These are phyloP conservation scores for Allium fistulosum DNA, from an alignment of 106 monocot genomes.

Conservation along the genomic window DNA sequence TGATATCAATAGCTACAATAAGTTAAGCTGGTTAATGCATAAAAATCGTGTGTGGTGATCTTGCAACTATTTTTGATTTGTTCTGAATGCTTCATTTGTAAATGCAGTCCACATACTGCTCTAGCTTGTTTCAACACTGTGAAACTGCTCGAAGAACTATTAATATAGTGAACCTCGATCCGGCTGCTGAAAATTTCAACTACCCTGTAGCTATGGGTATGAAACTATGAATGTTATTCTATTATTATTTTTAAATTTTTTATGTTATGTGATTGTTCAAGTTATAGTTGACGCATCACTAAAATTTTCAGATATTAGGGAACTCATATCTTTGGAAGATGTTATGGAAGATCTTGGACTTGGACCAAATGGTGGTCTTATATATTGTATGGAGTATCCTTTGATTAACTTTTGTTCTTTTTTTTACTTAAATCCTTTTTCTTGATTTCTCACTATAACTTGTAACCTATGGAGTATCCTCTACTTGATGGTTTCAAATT, in stretches of 20 bases:
- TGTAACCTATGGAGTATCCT: no score
- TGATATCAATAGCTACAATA: no score
- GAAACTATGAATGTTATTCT: neutral
- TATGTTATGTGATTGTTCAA: neutral
- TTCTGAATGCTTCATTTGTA: neutral
- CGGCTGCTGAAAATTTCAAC: slow-evolving; percentile 82
- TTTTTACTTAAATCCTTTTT: neutral
- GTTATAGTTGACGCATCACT: neutral
- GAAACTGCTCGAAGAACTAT: slow-evolving; percentile 54
- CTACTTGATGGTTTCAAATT: no score
- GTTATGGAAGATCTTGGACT: slow-evolving; percentile 89
- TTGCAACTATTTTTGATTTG: neutral
- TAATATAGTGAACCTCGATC: slow-evolving; percentile 88
- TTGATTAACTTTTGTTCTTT: slow-evolving; percentile 8
- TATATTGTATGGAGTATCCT: slow-evolving; percentile 99
- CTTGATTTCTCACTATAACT: neutral
- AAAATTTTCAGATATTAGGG: slow-evolving; percentile 65
- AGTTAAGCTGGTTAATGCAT: no score
- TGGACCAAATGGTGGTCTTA: slow-evolving; percentile 85
- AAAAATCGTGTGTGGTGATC: neutral
- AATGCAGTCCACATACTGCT: slow-evolving; percentile 87
- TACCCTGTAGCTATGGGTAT: slow-evolving; percentile 83
- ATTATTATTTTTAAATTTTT: neutral
- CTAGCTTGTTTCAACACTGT: slow-evolving; percentile 79
- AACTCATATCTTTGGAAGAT: slow-evolving; percentile 89